Percentiles rank a stretch among this genome's conserved stretches.
These are phyloP conservation scores for Yamadazyma sp. DNA, from an alignment of 1,139 yeast species.

Conservation along the genomic window DNA sequence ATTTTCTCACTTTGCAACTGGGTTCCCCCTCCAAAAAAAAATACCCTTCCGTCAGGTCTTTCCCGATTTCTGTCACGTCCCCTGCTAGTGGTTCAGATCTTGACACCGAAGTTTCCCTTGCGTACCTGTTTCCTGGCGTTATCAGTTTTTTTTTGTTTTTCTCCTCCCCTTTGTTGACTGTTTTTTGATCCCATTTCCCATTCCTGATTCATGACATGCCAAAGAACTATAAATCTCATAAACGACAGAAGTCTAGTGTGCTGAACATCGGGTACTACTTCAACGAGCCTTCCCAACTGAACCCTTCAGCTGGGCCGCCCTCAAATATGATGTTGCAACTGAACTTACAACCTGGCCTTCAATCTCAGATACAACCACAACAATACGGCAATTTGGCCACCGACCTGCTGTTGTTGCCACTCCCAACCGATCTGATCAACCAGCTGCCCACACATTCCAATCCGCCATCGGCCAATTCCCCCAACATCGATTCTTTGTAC, in stretches of 20 bases:
- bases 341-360: background rate
- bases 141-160: background rate
- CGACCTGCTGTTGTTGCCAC: background rate
- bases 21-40: too few species aligned
- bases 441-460: conserved; percentile 8
- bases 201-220: conserved; percentile 20
- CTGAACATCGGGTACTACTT: conserved; percentile 38
- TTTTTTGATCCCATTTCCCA: background rate
- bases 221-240: conserved; percentile 31
- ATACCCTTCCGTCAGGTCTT: background rate
- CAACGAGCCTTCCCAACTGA: conserved; percentile 11
- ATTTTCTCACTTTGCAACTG: background rate
- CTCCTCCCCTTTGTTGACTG: background rate
- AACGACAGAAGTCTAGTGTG: conserved; percentile 43
- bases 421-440: background rate
- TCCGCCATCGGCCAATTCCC: conserved; percentile 6
- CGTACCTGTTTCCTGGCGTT: too few species aligned
- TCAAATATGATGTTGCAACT: background rate
- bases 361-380: background rate
- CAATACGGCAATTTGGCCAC: background rate
- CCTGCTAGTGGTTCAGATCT: too few species aligned
- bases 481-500: conserved; percentile 6
- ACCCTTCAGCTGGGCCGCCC: conserved; percentile 3
- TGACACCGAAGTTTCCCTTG: too few species aligned
- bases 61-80: too few species aligned